Evolutionary conservation across 1,284 basidiomycete species (phyloP), one percentile per base, ranked within the genome.

Genomic region (Xerocomus cyaneibrunnescens): DNA sequence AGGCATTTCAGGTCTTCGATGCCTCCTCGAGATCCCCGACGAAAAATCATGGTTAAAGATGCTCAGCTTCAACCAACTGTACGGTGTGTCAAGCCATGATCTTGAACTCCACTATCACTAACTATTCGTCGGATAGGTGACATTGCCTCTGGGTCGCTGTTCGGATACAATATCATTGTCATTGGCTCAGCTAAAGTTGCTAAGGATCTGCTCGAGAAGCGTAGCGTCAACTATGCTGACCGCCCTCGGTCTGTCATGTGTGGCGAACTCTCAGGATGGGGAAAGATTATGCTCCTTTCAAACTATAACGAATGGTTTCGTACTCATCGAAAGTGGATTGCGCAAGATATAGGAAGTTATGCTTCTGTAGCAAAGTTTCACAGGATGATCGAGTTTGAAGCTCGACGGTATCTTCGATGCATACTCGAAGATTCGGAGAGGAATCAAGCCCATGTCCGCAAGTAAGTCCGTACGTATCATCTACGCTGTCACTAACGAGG

Each of bases 331-430:
- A 62, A 59, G 31, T 63, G 54, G 44, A 42, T 70, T 16, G 51
- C 61, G 0, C 60, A 82, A 49, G 57, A 60, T 1, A 57, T 71
- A 13, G 66, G 70, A 3, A 60, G 55, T 14, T 49, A 56, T 14
- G 49, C 60, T 5, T 38, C 49, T 5, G 47, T 61, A 8, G 22
- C 45, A 43, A 51, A 47, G 12, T 61, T 56, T 10, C 55, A 59
- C 23, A 38, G 48, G 6, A 47, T 62, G 46, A 61, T 67, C 42
- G 68, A 72, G 44, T 45, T 50, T 8, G 60, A 63, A 34, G 47
- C 50, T 32, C 54, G 50, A 19, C 43, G 54, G 9, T 43, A 27
- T 38, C 53, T 64, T 17, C 53, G 14, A n/a, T 51, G 30, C 5
- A 41, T 59, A 8, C 52, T 59, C 13, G 22, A 56, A 16, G 56